Conservation (phyloP, 352 stramenopile species). For the Globisporangium ultimum region DNA sequence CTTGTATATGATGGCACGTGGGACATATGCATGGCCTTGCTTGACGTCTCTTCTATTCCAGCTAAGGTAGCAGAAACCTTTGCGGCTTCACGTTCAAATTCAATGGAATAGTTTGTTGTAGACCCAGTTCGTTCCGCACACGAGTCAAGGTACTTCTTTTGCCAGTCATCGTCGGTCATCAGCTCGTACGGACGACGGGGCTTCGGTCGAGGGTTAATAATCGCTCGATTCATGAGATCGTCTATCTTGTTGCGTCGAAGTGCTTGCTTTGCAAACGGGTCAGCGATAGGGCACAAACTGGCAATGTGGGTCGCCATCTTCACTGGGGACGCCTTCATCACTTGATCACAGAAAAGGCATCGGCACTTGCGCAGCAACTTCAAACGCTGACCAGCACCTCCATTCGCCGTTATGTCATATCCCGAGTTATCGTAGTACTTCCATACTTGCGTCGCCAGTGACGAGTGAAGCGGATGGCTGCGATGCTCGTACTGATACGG, state of each 20-base stretch:
- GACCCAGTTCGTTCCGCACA: not conserved
- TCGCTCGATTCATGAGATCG: not conserved
- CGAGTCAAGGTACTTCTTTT: not conserved
- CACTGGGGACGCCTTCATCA: slow-evolving; percentile 1
- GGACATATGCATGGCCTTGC: not conserved
- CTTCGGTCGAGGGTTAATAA: not conserved
- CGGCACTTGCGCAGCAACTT: slow-evolving; percentile 4
- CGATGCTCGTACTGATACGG: not conserved
- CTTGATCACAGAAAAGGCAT: slow-evolving; percentile 13
- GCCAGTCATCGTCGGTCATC: not conserved
- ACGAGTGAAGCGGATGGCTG: not conserved
- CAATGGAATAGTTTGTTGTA: too few relatives aligned
- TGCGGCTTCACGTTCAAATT: too few relatives aligned
- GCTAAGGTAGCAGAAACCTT: too few relatives aligned
- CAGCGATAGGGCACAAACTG: slow-evolving; percentile 7
- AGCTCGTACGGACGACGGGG: not conserved
- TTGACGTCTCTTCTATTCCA: not conserved
- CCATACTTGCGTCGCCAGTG: slow-evolving; percentile 6
- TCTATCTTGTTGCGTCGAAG: slow-evolving; percentile 3
- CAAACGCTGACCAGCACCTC: slow-evolving; percentile 3
- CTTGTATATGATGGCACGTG: too few relatives aligned
- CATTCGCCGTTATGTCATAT: slow-evolving; percentile 5
- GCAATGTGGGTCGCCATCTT: slow-evolving; percentile 17
- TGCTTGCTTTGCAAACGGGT: slow-evolving; percentile 8
- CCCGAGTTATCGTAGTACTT: slow-evolving; percentile 11